Conservation (phyloP, 805 yeast genomes). For the Ogataea ramenticola region DNA sequence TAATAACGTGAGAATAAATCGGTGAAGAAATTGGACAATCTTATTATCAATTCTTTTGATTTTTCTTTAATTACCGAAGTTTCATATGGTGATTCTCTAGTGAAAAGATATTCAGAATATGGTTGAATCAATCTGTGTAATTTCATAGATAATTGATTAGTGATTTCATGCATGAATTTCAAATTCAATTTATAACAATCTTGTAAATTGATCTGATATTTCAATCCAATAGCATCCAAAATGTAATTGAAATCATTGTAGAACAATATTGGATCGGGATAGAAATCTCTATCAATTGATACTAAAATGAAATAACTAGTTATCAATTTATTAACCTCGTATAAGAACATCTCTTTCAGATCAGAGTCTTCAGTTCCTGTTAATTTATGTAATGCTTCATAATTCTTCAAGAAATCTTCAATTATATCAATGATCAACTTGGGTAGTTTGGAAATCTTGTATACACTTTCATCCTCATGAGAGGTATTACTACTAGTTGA, state of each 20-base stretch:
- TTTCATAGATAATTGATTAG: slow-evolving; percentile 4
- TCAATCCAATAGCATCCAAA: slow-evolving; percentile 12
- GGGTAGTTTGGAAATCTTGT: slow-evolving; percentile 14
- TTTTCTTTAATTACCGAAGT: slow-evolving; percentile 2
- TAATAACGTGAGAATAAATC: slow-evolving; percentile 8
- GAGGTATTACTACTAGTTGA: slow-evolving; percentile 5
- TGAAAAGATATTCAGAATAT: slow-evolving; percentile 12
- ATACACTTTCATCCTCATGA: slow-evolving; percentile 3
- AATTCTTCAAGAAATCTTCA: slow-evolving; percentile 13
- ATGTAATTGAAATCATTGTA: slow-evolving; percentile 24
- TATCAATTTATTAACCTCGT: slow-evolving; percentile 20
- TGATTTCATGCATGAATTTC: slow-evolving; percentile 7
- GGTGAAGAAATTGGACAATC: slow-evolving; percentile 9
- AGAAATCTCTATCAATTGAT: slow-evolving; percentile 9
- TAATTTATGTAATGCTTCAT: slow-evolving; percentile 9
- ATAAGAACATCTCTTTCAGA: slow-evolving; percentile 15
- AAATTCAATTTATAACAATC: slow-evolving; percentile 16
- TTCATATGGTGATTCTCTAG: slow-evolving; percentile 5
- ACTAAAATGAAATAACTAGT: slow-evolving; percentile 21
- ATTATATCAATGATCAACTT: slow-evolving; percentile 8
- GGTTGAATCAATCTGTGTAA: slow-evolving; percentile 7
- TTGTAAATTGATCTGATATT: slow-evolving; percentile 13
- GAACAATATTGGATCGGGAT: slow-evolving; percentile 20
- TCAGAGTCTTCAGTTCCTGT: slow-evolving; percentile 9
- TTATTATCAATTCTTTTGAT: slow-evolving; percentile 4